A percentile compares a stretch with the other conserved stretches of the same genome.
Conservation (phyloP, 495 filamentous ascomycete genomes). For the Alectoria sarmentosa region DNA sequence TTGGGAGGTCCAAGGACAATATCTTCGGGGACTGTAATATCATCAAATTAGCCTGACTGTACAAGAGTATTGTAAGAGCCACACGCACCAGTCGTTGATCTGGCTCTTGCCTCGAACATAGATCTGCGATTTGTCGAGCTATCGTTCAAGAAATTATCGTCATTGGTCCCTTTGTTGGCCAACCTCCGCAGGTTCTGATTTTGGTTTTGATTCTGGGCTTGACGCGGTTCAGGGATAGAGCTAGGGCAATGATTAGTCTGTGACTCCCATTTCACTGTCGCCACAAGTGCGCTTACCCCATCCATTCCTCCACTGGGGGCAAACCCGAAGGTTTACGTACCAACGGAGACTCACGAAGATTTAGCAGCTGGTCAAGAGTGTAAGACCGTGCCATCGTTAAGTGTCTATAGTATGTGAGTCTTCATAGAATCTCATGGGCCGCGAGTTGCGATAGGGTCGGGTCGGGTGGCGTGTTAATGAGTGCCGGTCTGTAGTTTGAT, state of each 20-base stretch:
- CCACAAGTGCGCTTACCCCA: constrained; percentile 62
- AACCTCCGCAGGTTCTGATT: constrained; percentile 38
- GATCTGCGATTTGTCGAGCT: constrained; percentile 47
- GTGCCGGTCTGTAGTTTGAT: not conserved
- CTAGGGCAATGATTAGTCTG: constrained; percentile 33
- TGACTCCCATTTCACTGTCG: constrained; percentile 1
- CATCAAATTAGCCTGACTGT: constrained; percentile 21
- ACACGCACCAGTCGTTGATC: constrained; percentile 49
- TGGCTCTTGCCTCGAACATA: constrained; percentile 52
- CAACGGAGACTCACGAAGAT: constrained; percentile 74
- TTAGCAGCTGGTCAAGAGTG: constrained; percentile 67
- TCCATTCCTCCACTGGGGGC: constrained; percentile 93
- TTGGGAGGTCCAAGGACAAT: constrained; percentile 87
- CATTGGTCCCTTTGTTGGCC: constrained; percentile 23
- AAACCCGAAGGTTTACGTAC: constrained; percentile 73
- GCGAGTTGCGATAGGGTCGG: not conserved
- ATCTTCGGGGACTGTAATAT: constrained; percentile 56
- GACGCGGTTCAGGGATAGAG: constrained; percentile 39
- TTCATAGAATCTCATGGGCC: not conserved
- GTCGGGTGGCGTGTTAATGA: not conserved
- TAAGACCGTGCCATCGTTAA: constrained; percentile 58
- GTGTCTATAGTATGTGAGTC: not conserved
- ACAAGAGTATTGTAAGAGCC: not conserved
- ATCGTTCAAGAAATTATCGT: constrained; percentile 28
- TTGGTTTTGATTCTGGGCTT: constrained; percentile 42